Evolutionary conservation across 2,329 filamentous ascomycete genomes (phyloP).

Genomic region (Diaporthe caulivora): DNA sequence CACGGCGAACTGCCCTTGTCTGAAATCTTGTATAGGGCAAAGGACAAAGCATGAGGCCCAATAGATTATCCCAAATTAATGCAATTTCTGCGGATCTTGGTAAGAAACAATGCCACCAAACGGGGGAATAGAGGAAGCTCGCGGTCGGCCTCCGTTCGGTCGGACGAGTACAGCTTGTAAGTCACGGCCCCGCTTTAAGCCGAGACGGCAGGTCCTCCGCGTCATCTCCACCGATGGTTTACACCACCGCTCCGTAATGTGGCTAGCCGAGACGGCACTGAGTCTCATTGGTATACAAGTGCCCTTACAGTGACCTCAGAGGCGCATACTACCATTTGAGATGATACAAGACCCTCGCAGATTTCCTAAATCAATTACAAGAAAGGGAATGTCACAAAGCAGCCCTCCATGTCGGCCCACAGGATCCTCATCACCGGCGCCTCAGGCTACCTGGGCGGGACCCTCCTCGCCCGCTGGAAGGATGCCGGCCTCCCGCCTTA

Average conservation of each 20-base stretch:
- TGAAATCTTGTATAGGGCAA: background rate
- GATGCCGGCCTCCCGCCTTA: constrained; percentile 55
- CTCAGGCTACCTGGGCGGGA: constrained; percentile 66
- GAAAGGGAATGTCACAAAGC: too few relatives aligned
- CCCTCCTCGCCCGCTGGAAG: constrained; percentile 56
- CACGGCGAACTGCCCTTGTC: background rate
- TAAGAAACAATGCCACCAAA: background rate
- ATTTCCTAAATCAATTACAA: too few relatives aligned
- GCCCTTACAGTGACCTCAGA: too few relatives aligned
- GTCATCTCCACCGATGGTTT: background rate
- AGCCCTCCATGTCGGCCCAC: constrained; percentile 34
- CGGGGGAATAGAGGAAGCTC: constrained; percentile 4
- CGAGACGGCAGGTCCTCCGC: background rate
- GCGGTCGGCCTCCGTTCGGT: constrained; percentile 24
- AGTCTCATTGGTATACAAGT: background rate
- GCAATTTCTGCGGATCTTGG: too few relatives aligned
- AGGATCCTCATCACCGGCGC: constrained; percentile 62
- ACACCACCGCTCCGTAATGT: too few relatives aligned
- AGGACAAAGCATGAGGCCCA: background rate
- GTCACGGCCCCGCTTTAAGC: background rate
- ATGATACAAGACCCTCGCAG: background rate
- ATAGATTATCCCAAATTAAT: too few relatives aligned
- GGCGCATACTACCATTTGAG: background rate
- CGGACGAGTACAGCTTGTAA: constrained; percentile 23
- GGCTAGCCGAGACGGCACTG: background rate